phyloP scores from a whole-genome alignment of 768 basidiomycete genomes.

The Nevesoporus exiguus region DNA sequence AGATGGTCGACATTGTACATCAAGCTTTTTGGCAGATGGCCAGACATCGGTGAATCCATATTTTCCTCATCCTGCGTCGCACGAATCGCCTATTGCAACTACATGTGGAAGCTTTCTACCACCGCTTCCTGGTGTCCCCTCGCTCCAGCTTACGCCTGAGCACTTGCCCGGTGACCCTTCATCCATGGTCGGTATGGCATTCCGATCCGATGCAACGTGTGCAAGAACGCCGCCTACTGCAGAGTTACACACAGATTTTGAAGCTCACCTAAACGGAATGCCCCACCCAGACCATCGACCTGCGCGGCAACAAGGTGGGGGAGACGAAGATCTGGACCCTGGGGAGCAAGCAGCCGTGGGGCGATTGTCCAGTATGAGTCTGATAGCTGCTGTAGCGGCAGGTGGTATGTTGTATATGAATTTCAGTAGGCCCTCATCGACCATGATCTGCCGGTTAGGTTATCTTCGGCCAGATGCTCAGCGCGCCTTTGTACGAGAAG shows the following conservation, averaged over 20 bases:
- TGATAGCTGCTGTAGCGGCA: conserved; percentile 85
- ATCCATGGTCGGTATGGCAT: conserved; percentile 8
- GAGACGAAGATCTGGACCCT: conserved; percentile 41
- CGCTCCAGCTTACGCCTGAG: conserved; percentile 18
- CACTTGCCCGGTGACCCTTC: conserved; percentile 13
- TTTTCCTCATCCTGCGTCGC: conserved; percentile 43
- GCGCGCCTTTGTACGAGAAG: conserved; percentile 66
- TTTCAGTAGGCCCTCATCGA: conserved; percentile 7
- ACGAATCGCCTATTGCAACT: conserved; percentile 25
- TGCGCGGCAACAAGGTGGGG: conserved; percentile 13
- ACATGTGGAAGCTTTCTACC: conserved; percentile 15
- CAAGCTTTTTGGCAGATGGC: conserved; percentile 9
- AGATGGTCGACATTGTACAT: conserved; percentile 11
- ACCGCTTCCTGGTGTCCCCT: conserved; percentile 11
- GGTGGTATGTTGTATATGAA: conserved; percentile 48
- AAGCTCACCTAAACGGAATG: conserved; percentile 12
- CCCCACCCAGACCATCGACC: conserved; percentile 15
- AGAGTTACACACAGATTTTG: conserved; percentile 9
- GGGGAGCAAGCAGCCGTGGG: conserved; percentile 80
- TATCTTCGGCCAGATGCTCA: conserved; percentile 54
- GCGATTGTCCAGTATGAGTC: conserved; percentile 86
- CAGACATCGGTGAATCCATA: conserved; percentile 44
- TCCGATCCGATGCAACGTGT: conserved; percentile 16
- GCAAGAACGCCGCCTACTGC: conserved; percentile 1
- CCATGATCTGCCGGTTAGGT: conserved; percentile 36